A percentile compares a stretch with the other conserved stretches of the same genome.
Evolutionary conservation across 1,284 basidiomycete species (phyloP).

Genomic region (Trichosporon sp.): DNA sequence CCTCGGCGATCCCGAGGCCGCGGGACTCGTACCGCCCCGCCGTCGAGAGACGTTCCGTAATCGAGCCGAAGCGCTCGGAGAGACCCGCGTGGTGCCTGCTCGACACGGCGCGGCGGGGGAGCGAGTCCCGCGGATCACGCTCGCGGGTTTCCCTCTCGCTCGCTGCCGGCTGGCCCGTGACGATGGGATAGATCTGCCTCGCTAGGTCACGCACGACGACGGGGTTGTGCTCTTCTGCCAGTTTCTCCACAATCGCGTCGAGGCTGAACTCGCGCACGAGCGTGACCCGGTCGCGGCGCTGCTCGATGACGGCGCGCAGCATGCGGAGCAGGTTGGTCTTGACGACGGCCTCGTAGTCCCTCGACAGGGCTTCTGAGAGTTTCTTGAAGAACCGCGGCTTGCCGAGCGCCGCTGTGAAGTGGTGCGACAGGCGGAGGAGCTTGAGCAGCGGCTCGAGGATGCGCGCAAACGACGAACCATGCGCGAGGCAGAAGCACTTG

Average conservation of each 20-base stretch:
- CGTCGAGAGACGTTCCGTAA: constrained; percentile 9
- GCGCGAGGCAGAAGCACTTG: constrained; percentile 80
- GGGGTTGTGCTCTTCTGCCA: constrained; percentile 80
- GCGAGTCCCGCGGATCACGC: not conserved
- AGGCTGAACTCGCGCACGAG: constrained; percentile 78
- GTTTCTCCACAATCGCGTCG: constrained; percentile 71
- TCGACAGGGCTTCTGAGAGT: constrained; percentile 77
- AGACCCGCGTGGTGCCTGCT: constrained; percentile 6
- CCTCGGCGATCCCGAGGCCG: not conserved
- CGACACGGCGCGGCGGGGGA: not conserved
- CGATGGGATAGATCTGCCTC: constrained; percentile 47
- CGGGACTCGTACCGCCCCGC: not conserved
- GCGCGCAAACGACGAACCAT: constrained; percentile 91
- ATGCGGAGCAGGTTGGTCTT: constrained; percentile 86
- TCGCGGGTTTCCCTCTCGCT: not conserved
- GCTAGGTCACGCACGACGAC: constrained; percentile 78
- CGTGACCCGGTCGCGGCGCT: constrained; percentile 78
- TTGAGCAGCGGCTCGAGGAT: constrained; percentile 88
- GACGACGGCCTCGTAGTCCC: constrained; percentile 77
- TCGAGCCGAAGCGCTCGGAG: constrained; percentile 9
- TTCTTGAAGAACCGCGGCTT: constrained; percentile 82
- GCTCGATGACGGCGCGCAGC: constrained; percentile 81
- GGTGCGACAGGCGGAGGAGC: constrained; percentile 77
- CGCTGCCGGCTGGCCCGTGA: constrained; percentile 24
- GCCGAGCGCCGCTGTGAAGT: constrained; percentile 70